Base-by-base conservation (phyloP, 2,329 filamentous ascomycete species). In the Didymella lethalis region DNA sequence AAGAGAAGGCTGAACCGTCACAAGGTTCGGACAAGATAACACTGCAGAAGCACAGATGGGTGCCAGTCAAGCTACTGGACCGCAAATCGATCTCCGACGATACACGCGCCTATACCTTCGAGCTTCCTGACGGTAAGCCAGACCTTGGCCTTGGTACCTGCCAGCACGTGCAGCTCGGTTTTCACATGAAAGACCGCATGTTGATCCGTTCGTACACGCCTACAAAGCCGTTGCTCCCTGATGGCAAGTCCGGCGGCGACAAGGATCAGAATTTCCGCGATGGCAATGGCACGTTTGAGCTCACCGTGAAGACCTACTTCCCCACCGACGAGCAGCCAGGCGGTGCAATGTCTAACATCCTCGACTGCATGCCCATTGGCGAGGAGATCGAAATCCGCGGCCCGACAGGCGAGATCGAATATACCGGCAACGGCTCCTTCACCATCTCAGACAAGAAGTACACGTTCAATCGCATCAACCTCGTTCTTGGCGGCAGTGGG, bases 121-220 rank as follows among this genome's bases (percentile, higher is more conserved):
- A 72, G 32, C 75, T 84, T 2, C 80, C 81, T 0, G 67, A 75
- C 0, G 67, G 64, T 20, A 73, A 75, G 32, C 71, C 76, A n/a
- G 71, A 77, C 7, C 76, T 85, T 0, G 82, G 83, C 0, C 69
- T 85, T 0, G 77, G 76, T 16, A 85, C 81, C 0, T 82, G 83
- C 52, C 82, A 86, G 65, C 83, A 86, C 63, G 69, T 86, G 23
- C 78, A 84, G 53, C 60, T 85, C 8, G 84, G 83, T 2, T 84
- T 85, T 64, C 83, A 86, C 57, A 75, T 85, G 58, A 67, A 75
- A 41, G 83, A 85, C 62, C 77, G 78, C 49, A 82, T 85, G 75
- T 74, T 85, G 11, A 77, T 84, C 12, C 78, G 83, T 1, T 76
- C 77, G 0, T 85, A 85, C 64, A 84, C 83, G 0, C 83, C 83